Evolutionary conservation across 192 early-diverging fungal species (phyloP), one percentile per base, ranked within the genome.

Genomic region (Spizellomyces punctatus): DNA sequence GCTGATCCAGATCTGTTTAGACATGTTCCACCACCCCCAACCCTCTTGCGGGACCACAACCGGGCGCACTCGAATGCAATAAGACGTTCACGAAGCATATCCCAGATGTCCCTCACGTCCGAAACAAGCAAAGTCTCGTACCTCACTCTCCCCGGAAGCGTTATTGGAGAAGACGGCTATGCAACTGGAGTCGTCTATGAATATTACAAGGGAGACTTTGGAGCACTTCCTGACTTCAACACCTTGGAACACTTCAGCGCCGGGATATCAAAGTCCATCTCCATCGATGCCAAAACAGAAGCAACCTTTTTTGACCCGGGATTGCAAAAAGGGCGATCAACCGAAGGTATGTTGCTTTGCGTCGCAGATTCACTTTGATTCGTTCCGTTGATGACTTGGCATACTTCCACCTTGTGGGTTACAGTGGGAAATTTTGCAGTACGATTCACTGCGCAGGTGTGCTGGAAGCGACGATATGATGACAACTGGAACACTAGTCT

Each of bases 151-250:
- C 68, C 19, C 4, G 68, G 68, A 22, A 17, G 5, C 43, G 44
- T 21, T 4, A 42, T 61, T 9, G 68, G 58, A 19, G 68, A 70
- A 6, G 68, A 70, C 45, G 68, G 58, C 6, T 62, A 46, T 48
- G 68, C 68, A 6, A 46, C 68, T 14, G 71, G 71, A 14, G 71
- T 54, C 6, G 21, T 68, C 4, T 75, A 44, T 44, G 58, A 75
- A 54, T 69, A 69, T 21, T 75, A 63, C 61, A 67, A 69, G 19
- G 73, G 73, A 16, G 59, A 75, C n/a, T 75, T 75, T 46, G 43
- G 27, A 10, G 10, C 19, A 27, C 66, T 75, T 12, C 73, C 73
- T 14, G 73, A 75, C 42, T 75, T 75, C 60, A 68, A 67, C 61
- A 69, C 66, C 5, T 44, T 75, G 21, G 41, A 14, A 9, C 14